Percentiles rank a stretch among this genome's conserved stretches.
Evolutionary conservation across 306 rosid species (phyloP).

Genomic region (Cicer arietinum): DNA sequence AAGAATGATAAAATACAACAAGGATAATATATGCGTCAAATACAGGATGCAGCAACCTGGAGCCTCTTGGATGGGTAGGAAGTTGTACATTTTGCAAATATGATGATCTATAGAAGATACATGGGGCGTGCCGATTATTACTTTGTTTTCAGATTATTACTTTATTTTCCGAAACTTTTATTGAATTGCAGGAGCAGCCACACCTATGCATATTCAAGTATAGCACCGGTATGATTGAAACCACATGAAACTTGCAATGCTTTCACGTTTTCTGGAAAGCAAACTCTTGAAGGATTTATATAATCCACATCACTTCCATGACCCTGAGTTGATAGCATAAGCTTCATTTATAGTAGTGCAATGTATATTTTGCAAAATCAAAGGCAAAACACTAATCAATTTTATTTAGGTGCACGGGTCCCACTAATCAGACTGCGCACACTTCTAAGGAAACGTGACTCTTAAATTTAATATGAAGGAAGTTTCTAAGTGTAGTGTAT

Average conservation of each 20-base stretch:
- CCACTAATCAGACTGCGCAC: constrained; percentile 18
- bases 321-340: constrained; percentile 61
- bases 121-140: neutral
- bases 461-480: constrained; percentile 21
- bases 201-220: constrained; percentile 64
- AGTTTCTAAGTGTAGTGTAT: neutral
- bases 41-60: constrained; percentile 33
- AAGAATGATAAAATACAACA: constrained; percentile 44
- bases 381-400: neutral
- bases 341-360: constrained; percentile 22
- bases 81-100: constrained; percentile 4
- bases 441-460: neutral
- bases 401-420: constrained; percentile 19
- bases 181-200: constrained; percentile 31
- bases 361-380: neutral
- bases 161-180: constrained; percentile 14
- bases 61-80: constrained; percentile 35
- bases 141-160: constrained; percentile 7
- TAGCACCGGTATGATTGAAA: constrained; percentile 94
- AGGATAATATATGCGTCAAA: constrained; percentile 22
- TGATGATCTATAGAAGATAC: constrained; percentile 35
- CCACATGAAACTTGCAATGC: constrained; percentile 91
- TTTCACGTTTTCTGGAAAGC: constrained; percentile 60
- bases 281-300: constrained; percentile 68
- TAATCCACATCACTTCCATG: constrained; percentile 90